phyloP scores from a whole-genome alignment of 257 asterid genomes.

The Capsicum chinense region DNA sequence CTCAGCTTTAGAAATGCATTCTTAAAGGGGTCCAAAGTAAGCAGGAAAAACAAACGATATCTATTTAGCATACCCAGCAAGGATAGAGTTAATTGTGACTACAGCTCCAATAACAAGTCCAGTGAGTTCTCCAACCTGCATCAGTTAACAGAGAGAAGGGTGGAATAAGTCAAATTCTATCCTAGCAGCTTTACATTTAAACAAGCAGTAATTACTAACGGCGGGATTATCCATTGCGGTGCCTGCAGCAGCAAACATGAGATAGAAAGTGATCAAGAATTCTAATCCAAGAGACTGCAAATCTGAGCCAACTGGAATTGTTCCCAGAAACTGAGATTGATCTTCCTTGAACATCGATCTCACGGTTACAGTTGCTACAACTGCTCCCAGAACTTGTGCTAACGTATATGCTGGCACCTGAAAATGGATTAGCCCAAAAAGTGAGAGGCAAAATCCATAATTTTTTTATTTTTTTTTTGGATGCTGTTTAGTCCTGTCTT shows the following conservation, averaged over 20 bases:
- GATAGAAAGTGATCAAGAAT: constrained; percentile 29
- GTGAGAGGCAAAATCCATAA: neutral
- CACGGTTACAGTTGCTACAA: constrained; percentile 28
- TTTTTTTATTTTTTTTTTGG: neutral
- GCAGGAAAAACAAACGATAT: neutral
- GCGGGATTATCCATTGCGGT: neutral
- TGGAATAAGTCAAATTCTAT: neutral
- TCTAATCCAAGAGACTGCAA: constrained; percentile 25
- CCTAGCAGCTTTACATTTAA: neutral
- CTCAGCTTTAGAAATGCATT: neutral
- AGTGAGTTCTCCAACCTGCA: constrained; percentile 18
- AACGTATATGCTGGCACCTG: constrained; percentile 30
- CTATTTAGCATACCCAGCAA: constrained; percentile 39
- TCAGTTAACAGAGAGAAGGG: neutral
- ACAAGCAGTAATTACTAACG: constrained; percentile 12
- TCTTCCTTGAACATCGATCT: constrained; percentile 22
- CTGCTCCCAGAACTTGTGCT: constrained; percentile 23
- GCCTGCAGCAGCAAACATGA: constrained; percentile 22
- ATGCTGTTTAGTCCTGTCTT: neutral
- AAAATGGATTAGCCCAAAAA: neutral
- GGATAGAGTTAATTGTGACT: constrained; percentile 34
- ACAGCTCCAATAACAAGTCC: constrained; percentile 42
- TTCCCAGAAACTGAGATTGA: constrained; percentile 24
- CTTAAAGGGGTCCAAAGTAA: neutral
- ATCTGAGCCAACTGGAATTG: constrained; percentile 29